phyloP scores from a whole-genome alignment of 768 basidiomycete species.

The Phanerodontia chrysosporium region DNA sequence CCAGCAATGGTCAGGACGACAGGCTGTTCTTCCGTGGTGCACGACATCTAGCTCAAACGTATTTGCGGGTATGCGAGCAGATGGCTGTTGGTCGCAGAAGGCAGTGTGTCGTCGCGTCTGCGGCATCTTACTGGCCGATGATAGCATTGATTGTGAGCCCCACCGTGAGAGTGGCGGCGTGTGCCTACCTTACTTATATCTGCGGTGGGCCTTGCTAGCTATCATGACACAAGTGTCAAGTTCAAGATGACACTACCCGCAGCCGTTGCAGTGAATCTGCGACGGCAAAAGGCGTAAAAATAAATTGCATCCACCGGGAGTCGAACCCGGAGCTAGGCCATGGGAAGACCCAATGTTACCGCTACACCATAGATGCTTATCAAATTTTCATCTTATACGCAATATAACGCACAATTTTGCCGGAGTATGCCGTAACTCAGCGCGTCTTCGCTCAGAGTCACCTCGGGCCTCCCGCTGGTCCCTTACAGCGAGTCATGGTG shows the following conservation, averaged over 20 bases:
- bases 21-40: conserved; percentile 12
- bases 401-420: neutral
- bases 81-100: neutral
- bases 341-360: conserved; percentile 90
- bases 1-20: conserved; percentile 72
- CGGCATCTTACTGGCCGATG: neutral
- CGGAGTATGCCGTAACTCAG: neutral
- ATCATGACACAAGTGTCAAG: too few species aligned
- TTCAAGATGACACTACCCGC: too few species aligned
- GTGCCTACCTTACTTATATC: too few species aligned
- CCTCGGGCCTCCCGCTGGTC: too few species aligned
- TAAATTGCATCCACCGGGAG: conserved; percentile 47
- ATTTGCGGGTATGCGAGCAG: neutral
- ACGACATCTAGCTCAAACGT: neutral
- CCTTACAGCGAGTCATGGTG: too few species aligned
- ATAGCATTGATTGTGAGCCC: too few species aligned
- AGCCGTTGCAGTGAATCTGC: too few species aligned
- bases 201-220: too few species aligned
- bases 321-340: conserved; percentile 61
- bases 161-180: too few species aligned
- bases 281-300: neutral
- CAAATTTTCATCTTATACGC: neutral
- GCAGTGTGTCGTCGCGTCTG: too few species aligned
- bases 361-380: conserved; percentile 57
- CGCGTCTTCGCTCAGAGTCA: too few species aligned